Evolutionary conservation across 2,329 filamentous ascomycete species (phyloP).

Genomic region (Aureobasidium sp.): DNA sequence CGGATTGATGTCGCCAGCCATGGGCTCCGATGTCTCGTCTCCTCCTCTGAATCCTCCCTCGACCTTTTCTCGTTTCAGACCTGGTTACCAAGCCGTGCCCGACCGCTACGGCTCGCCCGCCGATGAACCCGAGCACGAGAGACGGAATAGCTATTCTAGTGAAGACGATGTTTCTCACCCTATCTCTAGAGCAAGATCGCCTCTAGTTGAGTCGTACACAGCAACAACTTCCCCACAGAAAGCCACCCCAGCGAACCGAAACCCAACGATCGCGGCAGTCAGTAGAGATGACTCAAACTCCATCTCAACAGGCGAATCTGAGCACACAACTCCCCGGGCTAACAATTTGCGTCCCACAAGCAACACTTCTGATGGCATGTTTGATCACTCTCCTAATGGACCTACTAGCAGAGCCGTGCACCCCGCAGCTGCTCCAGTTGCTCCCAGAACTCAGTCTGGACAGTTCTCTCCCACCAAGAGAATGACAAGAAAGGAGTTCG

Average conservation of each 20-base stretch:
- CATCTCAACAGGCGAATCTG: constrained; percentile 16
- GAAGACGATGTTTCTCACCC: constrained; percentile 1
- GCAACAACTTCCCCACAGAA: neutral
- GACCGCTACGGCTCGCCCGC: constrained; percentile 14
- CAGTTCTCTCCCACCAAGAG: constrained; percentile 46
- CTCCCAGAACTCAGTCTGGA: neutral
- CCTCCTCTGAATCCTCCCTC: constrained; percentile 9
- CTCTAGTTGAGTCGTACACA: neutral
- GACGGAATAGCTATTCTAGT: constrained; percentile 9
- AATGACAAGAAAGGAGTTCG: constrained; percentile 85
- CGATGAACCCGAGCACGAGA: constrained; percentile 11
- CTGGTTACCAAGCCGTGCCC: constrained; percentile 14
- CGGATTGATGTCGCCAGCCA: constrained; percentile 18
- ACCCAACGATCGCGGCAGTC: neutral
- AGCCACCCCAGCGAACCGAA: neutral
- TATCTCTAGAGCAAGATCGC: neutral
- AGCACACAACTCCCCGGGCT: constrained; percentile 19
- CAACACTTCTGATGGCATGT: constrained; percentile 18
- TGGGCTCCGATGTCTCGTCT: constrained; percentile 10
- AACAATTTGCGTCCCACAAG: constrained; percentile 7
- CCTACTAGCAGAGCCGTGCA: constrained; percentile 24
- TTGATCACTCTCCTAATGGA: constrained; percentile 24
- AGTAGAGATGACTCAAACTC: constrained; percentile 3
- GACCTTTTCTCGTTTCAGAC: constrained; percentile 12
- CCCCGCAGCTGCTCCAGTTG: constrained; percentile 12